phyloP scores from a whole-genome alignment of 805 yeast species.

The Candida ipomoeae region DNA sequence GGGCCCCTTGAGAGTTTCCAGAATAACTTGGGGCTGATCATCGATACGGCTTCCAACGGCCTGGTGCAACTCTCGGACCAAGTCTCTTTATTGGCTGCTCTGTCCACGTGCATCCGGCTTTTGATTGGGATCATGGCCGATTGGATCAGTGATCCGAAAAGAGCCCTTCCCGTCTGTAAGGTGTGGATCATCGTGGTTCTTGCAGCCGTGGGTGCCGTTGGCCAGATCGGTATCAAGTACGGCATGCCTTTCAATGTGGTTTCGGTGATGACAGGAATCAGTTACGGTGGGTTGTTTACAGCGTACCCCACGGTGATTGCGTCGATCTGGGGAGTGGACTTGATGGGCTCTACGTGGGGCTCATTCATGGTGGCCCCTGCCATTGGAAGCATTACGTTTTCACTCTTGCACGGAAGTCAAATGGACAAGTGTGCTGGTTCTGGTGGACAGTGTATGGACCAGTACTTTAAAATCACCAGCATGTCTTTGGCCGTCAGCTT shows the following conservation, averaged over 20 bases:
- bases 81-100: slow-evolving; percentile 58
- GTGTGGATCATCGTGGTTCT: slow-evolving; percentile 30
- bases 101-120: slow-evolving; percentile 70
- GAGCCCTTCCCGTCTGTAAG: slow-evolving; percentile 28
- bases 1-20: slow-evolving; percentile 87
- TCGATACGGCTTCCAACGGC: slow-evolving; percentile 35
- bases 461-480: slow-evolving; percentile 27
- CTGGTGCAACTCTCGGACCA: slow-evolving; percentile 35
- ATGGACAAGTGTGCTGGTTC: slow-evolving; percentile 44
- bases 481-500: slow-evolving; percentile 24
- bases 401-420: slow-evolving; percentile 62
- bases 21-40: slow-evolving; percentile 75
- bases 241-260: slow-evolving; percentile 18
- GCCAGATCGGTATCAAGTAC: slow-evolving; percentile 21
- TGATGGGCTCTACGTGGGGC: slow-evolving; percentile 93
- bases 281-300: slow-evolving; percentile 84
- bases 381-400: slow-evolving; percentile 65
- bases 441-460: slow-evolving; percentile 20
- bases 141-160: slow-evolving; percentile 34
- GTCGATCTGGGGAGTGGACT: slow-evolving; percentile 80
- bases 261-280: slow-evolving; percentile 57
- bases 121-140: slow-evolving; percentile 68
- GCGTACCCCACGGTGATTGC: slow-evolving; percentile 81
- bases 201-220: slow-evolving; percentile 27
- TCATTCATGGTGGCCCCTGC: slow-evolving; percentile 87